These are phyloP conservation scores for Psilocybe sp. DNA, from an alignment of 768 basidiomycete species.

Conservation along the genomic window DNA sequence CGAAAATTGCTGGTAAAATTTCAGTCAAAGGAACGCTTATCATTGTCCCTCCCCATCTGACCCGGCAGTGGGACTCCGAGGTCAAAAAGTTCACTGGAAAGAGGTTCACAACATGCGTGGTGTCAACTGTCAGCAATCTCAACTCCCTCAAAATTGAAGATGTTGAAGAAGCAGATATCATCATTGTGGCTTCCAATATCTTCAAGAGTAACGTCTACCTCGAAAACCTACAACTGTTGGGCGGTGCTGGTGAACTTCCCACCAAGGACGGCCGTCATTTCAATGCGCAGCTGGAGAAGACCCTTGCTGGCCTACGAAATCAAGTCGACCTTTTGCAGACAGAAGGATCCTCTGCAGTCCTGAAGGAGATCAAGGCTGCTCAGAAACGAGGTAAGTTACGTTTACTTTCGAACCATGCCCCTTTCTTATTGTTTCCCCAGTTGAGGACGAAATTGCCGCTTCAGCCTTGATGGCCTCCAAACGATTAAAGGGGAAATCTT, in stretches of 20 bases:
- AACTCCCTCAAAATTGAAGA: constrained; percentile 72
- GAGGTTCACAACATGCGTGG: constrained; percentile 59
- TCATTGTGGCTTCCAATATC: constrained; percentile 84
- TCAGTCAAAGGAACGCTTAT: constrained; percentile 78
- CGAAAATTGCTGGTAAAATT: constrained; percentile 58
- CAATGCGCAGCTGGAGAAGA: constrained; percentile 72
- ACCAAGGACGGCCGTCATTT: constrained; percentile 86
- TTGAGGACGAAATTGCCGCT: constrained; percentile 49
- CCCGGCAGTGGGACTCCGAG: constrained; percentile 88
- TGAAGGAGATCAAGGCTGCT: constrained; percentile 61
- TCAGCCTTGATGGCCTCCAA: constrained; percentile 52
- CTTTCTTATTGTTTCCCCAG: constrained; percentile 8
- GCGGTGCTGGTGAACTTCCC: constrained; percentile 67
- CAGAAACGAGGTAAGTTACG: constrained; percentile 52
- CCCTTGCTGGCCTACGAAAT: constrained; percentile 49
- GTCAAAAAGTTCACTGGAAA: constrained; percentile 74
- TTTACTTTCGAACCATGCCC: not conserved
- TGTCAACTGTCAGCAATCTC: constrained; percentile 67
- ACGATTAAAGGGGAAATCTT: constrained; percentile 72
- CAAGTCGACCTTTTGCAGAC: constrained; percentile 71
- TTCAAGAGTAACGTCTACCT: constrained; percentile 78
- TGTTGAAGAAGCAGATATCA: constrained; percentile 78
- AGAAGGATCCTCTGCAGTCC: constrained; percentile 60
- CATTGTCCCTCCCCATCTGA: constrained; percentile 88
- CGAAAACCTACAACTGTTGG: constrained; percentile 70